phyloP scores from a whole-genome alignment of 805 yeast species.

The Jamesozyma jinghongensis region DNA sequence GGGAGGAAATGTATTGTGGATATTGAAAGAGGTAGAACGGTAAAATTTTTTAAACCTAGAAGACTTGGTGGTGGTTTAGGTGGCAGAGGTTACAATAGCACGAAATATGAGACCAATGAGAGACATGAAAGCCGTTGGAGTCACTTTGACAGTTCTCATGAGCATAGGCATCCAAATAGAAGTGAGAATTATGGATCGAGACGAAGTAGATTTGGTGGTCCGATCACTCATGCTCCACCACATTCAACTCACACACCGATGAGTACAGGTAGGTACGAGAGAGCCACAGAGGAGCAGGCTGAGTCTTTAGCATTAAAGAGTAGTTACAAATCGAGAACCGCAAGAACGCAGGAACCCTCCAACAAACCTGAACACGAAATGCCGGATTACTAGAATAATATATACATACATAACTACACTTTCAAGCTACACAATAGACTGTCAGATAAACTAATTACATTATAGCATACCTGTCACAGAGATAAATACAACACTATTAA shows the following conservation, averaged over 20 bases:
- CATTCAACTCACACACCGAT: background rate
- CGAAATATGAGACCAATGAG: background rate
- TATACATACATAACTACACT: too few species aligned
- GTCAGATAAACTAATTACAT: too few species aligned
- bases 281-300: background rate
- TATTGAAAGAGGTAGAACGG: constrained; percentile 58
- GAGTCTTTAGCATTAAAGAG: background rate
- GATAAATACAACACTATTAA: too few species aligned
- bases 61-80: constrained; percentile 92
- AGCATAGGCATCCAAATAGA: background rate
- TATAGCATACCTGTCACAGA: too few species aligned
- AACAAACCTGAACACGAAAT: constrained; percentile 7
- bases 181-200: background rate
- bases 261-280: background rate
- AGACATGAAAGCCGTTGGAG: background rate
- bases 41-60: constrained; percentile 61
- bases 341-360: constrained; percentile 12
- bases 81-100: constrained; percentile 43
- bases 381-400: constrained; percentile 11
- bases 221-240: too few species aligned
- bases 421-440: too few species aligned
- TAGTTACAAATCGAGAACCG: constrained; percentile 18
- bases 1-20: constrained; percentile 58
- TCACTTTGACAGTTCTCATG: background rate
- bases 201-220: constrained; percentile 1